Conservation (phyloP, 139 green algal genomes). For the Mesotaenium endlicherianum region DNA sequence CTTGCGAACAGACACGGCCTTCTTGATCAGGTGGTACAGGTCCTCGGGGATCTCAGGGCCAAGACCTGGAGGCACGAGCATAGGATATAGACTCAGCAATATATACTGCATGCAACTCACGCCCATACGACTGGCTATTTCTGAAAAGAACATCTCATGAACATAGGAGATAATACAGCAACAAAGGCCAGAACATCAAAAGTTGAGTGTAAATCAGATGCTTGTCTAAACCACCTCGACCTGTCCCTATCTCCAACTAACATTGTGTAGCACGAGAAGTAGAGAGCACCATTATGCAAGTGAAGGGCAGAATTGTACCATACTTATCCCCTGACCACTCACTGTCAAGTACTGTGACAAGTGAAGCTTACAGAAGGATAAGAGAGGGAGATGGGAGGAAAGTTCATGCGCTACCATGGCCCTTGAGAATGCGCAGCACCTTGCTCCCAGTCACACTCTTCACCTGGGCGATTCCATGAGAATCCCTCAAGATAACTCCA, state of each 20-base stretch:
- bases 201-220: no score
- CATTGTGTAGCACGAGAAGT: no score
- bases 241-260: no score
- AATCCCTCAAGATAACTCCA: conserved; percentile 93
- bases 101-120: no score
- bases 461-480: conserved; percentile 90
- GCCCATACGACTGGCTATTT: no score
- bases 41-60: conserved; percentile 93
- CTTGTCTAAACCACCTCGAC: no score
- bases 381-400: conserved; percentile 2
- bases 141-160: no score
- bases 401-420: conserved; percentile 47
- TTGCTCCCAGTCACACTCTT: conserved; percentile 87
- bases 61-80: conserved; percentile 62
- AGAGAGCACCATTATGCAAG: no score
- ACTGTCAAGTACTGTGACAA: neutral
- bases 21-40: conserved; percentile 99
- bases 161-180: no score
- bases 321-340: conserved; percentile 33
- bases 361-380: conserved; percentile 41
- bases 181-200: no score
- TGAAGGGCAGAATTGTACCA: no score
- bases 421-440: conserved; percentile 97
- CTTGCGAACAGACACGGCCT: conserved; percentile 93
- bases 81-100: no score